These are phyloP conservation scores for Chenopodium berlandieri DNA, from an alignment of 148 eudicot genomes.

Conservation along the genomic window DNA sequence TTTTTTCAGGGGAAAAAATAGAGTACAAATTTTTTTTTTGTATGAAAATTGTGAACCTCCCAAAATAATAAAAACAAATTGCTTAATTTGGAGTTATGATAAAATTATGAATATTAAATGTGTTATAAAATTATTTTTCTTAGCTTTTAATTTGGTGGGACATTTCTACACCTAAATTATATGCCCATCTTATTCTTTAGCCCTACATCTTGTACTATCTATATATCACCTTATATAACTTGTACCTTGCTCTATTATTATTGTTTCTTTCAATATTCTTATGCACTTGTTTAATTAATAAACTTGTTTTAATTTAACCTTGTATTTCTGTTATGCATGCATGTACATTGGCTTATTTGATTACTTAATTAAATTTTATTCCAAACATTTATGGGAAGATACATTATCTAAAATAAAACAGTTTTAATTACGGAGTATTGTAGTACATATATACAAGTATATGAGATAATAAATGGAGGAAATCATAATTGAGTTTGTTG, in stretches of 20 bases:
- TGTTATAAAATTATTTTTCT: background rate
- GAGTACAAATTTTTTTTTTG: no score
- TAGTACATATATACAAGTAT: no score
- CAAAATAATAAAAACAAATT: no score
- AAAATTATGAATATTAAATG: background rate
- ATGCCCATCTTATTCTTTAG: background rate
- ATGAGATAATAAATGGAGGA: no score
- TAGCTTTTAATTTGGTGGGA: slow-evolving; percentile 1
- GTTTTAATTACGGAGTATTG: no score
- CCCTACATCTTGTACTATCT: slow-evolving; percentile 2
- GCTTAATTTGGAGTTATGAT: background rate
- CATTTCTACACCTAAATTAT: slow-evolving; percentile 8
- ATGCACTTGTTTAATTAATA: background rate
- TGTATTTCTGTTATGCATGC: no score
- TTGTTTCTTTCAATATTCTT: background rate
- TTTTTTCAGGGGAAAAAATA: background rate
- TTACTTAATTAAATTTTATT: no score
- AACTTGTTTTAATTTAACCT: background rate
- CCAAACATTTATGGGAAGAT: no score
- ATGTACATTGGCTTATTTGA: no score
- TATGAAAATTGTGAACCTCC: background rate
- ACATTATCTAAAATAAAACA: no score
- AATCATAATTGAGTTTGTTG: no score
- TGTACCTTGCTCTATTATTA: background rate
- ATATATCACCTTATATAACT: background rate